phyloP scores from a whole-genome alignment of 2,329 filamentous ascomycete genomes.

The Ascochyta clinopodiicola region DNA sequence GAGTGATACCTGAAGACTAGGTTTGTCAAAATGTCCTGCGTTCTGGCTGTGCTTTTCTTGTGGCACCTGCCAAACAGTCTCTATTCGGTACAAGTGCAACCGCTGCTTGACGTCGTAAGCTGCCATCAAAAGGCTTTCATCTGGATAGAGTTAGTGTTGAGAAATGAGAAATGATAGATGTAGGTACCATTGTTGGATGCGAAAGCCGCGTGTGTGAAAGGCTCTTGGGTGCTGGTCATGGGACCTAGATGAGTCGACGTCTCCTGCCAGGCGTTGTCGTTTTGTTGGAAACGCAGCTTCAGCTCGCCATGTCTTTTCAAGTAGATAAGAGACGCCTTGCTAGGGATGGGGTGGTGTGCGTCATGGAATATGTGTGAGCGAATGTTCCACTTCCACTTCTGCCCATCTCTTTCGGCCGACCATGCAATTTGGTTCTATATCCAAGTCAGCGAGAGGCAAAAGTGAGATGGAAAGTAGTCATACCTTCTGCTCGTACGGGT shows the following conservation, averaged over 20 bases:
- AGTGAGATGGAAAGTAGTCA: neutral
- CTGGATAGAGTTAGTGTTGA: slow-evolving; percentile 23
- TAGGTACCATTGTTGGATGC: slow-evolving; percentile 72
- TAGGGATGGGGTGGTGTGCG: slow-evolving; percentile 74
- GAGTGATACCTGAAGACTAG: slow-evolving; percentile 38
- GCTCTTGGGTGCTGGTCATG: slow-evolving; percentile 65
- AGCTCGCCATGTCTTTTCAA: slow-evolving; percentile 77
- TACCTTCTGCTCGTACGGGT: slow-evolving; percentile 51
- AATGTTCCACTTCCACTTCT: slow-evolving; percentile 72
- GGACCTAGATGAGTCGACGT: slow-evolving; percentile 76
- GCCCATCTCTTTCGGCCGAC: slow-evolving; percentile 49
- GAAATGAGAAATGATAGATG: no score
- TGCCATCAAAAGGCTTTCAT: slow-evolving; percentile 65
- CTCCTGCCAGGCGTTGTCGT: slow-evolving; percentile 74
- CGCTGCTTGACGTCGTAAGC: slow-evolving; percentile 74
- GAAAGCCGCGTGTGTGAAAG: slow-evolving; percentile 51
- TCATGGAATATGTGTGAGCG: slow-evolving; percentile 70
- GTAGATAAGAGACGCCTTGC: slow-evolving; percentile 76
- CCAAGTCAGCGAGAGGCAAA: slow-evolving; percentile 6
- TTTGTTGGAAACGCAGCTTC: slow-evolving; percentile 78
- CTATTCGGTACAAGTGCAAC: slow-evolving; percentile 75
- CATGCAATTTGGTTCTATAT: slow-evolving; percentile 46
- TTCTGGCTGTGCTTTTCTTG: slow-evolving; percentile 63
- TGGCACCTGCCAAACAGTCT: slow-evolving; percentile 73
- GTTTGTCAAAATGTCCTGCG: slow-evolving; percentile 48